These are phyloP conservation scores for Geranomyces michiganensis DNA, from an alignment of 192 early-diverging fungal species.

Conservation along the genomic window DNA sequence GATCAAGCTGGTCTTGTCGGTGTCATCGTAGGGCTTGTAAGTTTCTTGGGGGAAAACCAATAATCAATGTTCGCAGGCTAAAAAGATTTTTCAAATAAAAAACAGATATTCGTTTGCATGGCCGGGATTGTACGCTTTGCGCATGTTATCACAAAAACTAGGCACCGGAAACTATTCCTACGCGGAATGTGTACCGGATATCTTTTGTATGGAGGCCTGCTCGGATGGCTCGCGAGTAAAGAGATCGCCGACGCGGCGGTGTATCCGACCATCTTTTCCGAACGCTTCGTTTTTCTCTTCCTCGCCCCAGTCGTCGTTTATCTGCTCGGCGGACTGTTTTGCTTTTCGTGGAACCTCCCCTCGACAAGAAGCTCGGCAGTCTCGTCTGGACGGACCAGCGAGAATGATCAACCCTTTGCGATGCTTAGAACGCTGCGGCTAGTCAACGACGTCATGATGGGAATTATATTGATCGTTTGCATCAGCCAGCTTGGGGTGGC, in stretches of 20 bases:
- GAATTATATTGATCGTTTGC: not conserved
- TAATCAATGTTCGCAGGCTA: too few species aligned
- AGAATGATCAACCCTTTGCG: not conserved
- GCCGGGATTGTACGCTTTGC: constrained; percentile 22
- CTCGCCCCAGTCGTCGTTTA: constrained; percentile 29
- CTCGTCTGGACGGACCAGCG: not conserved
- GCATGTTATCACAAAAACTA: constrained; percentile 13
- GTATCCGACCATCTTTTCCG: constrained; percentile 14
- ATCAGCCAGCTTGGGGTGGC: constrained; percentile 8
- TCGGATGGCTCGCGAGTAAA: not conserved
- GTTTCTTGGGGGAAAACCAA: not conserved
- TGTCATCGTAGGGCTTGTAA: constrained; percentile 14
- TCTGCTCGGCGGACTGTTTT: constrained; percentile 22
- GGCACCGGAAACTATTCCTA: constrained; percentile 3
- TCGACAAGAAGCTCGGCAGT: not conserved
- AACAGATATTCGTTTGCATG: constrained; percentile 19
- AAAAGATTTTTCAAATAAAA: too few species aligned
- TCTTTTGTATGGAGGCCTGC: constrained; percentile 3
- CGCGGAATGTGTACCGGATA: not conserved
- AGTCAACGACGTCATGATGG: constrained; percentile 34
- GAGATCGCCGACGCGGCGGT: constrained; percentile 14
- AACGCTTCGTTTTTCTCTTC: constrained; percentile 11
- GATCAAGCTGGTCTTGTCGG: constrained; percentile 18
- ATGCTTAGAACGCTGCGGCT: constrained; percentile 19
- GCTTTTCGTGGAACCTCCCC: constrained; percentile 32